Conservation (phyloP, 108 stramenopile genomes). For the Pelagomonas calceolata region DNA sequence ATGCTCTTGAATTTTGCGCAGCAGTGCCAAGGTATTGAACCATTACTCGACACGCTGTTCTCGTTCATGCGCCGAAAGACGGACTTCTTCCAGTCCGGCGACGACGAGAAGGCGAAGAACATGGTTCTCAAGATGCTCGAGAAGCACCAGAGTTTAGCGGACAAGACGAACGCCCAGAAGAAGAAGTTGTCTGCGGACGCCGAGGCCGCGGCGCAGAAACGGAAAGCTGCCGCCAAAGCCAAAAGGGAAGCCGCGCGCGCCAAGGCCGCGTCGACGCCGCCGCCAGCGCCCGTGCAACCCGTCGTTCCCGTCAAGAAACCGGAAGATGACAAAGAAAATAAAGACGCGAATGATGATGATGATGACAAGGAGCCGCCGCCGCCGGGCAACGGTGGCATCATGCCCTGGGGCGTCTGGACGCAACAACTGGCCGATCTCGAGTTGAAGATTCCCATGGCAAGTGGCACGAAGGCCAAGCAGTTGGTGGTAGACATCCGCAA, state of each 20-base stretch:
- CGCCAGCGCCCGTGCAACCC: not conserved
- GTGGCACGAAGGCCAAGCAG: constrained; percentile 71
- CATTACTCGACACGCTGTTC: constrained; percentile 88
- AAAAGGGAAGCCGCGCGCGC: constrained; percentile 20
- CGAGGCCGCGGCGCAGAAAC: constrained; percentile 25
- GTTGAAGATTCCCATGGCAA: constrained; percentile 71
- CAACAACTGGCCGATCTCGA: constrained; percentile 22
- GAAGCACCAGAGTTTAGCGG: constrained; percentile 58
- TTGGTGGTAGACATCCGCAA: constrained; percentile 69
- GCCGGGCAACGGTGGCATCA: constrained; percentile 77
- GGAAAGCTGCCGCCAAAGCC: constrained; percentile 11
- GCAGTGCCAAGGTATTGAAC: constrained; percentile 86
- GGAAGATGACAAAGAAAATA: constrained; percentile 11
- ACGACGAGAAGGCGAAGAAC: constrained; percentile 19
- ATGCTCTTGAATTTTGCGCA: constrained; percentile 89
- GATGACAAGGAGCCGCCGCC: constrained; percentile 61
- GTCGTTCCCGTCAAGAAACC: not conserved
- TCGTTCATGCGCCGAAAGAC: constrained; percentile 94
- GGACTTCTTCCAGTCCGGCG: constrained; percentile 84
- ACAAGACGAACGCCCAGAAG: constrained; percentile 39
- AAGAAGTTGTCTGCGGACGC: constrained; percentile 13
- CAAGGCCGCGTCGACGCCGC: not conserved
- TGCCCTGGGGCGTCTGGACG: constrained; percentile 5
- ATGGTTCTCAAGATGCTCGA: constrained; percentile 65
- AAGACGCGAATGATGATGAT: constrained; percentile 30